These are phyloP conservation scores for Aspergillus indologenus DNA, from an alignment of 495 filamentous ascomycete species.

Conservation along the genomic window DNA sequence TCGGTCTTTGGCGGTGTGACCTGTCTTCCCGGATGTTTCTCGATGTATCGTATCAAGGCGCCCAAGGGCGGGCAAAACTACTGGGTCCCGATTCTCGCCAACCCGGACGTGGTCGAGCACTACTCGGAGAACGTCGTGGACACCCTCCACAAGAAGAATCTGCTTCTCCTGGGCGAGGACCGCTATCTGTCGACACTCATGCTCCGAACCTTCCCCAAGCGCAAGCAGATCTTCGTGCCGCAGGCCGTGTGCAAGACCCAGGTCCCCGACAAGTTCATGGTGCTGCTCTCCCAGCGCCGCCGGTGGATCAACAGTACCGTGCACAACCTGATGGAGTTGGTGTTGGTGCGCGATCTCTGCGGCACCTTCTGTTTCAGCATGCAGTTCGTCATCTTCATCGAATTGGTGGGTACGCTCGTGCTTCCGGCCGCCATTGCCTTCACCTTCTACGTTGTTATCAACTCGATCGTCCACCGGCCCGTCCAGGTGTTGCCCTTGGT, in stretches of 20 bases:
- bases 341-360: slow-evolving; percentile 92
- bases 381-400: slow-evolving; percentile 98
- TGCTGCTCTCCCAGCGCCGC: slow-evolving; percentile 88
- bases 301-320: slow-evolving; percentile 99
- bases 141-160: slow-evolving; percentile 96
- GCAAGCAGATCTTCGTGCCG: slow-evolving; percentile 97
- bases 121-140: slow-evolving; percentile 99
- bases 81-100: slow-evolving; percentile 98
- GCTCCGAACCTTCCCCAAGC: slow-evolving; percentile 98
- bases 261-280: slow-evolving; percentile 88
- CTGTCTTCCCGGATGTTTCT: slow-evolving; percentile 98
- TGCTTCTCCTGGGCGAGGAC: slow-evolving; percentile 93
- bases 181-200: slow-evolving; percentile 96
- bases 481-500: slow-evolving; percentile 92
- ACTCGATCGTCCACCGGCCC: slow-evolving; percentile 76
- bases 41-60: slow-evolving; percentile 99
- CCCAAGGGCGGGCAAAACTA: slow-evolving; percentile 98
- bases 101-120: slow-evolving; percentile 97
- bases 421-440: slow-evolving; percentile 94
- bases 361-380: slow-evolving; percentile 99
- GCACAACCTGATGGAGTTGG: slow-evolving; percentile 97
- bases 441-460: slow-evolving; percentile 91
- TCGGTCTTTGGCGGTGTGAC: slow-evolving; percentile 99
- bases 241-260: slow-evolving; percentile 98
- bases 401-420: slow-evolving; percentile 91